phyloP scores from a whole-genome alignment of 208 protist species.

The Naegleria gruberi region DNA sequence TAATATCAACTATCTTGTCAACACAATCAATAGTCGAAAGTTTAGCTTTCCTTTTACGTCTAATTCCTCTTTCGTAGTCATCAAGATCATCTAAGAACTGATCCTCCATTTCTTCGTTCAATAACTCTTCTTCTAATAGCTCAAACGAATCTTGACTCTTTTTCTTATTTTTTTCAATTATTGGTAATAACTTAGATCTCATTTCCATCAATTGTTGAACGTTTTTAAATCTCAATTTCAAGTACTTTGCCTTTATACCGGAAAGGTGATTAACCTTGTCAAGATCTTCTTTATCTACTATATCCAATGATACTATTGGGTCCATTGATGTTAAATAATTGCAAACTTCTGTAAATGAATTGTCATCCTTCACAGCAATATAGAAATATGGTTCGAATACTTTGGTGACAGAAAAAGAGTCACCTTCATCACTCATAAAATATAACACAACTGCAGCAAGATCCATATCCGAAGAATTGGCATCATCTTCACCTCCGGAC shows the following conservation, averaged over 20 bases:
- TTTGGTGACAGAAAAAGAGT: slow-evolving; percentile 49
- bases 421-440: slow-evolving; percentile 57
- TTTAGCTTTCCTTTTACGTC: slow-evolving; percentile 31
- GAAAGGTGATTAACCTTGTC: slow-evolving; percentile 92
- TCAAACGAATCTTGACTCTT: slow-evolving; percentile 46
- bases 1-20: slow-evolving; percentile 88
- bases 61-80: background rate
- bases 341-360: slow-evolving; percentile 85
- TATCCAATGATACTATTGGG: slow-evolving; percentile 64
- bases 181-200: slow-evolving; percentile 62
- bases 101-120: slow-evolving; percentile 31
- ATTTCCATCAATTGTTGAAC: slow-evolving; percentile 79
- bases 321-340: slow-evolving; percentile 77
- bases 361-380: slow-evolving; percentile 46
- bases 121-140: slow-evolving; percentile 24
- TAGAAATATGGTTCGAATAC: slow-evolving; percentile 66
- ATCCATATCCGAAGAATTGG: background rate
- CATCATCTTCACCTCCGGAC: background rate
- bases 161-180: slow-evolving; percentile 62
- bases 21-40: slow-evolving; percentile 51
- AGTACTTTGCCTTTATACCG: slow-evolving; percentile 71
- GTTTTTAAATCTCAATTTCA: slow-evolving; percentile 90
- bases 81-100: background rate
- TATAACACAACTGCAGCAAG: slow-evolving; percentile 54
- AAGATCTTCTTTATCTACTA: slow-evolving; percentile 86